Conservation (phyloP, 2,329 filamentous ascomycete genomes). For the Cyphellophora europaea region DNA sequence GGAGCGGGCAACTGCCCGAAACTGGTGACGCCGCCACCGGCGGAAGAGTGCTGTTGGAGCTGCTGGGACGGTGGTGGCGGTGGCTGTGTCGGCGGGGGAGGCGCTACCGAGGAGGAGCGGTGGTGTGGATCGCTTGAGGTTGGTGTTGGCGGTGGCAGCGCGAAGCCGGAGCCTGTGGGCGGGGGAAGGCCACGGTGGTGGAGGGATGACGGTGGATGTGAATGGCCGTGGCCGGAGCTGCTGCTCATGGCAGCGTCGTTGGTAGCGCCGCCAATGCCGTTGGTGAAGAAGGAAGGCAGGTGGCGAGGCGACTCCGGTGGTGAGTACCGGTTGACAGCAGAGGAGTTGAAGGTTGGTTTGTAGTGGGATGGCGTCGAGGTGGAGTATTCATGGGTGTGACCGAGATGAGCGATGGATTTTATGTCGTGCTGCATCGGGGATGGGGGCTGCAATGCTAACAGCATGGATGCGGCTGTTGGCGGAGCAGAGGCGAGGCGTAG, state of each 20-base stretch:
- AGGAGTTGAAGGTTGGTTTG: slow-evolving; percentile 27
- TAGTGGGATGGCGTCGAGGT: slow-evolving; percentile 40
- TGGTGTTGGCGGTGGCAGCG: slow-evolving; percentile 12
- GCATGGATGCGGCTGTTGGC: slow-evolving; percentile 28
- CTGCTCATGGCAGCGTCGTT: slow-evolving; percentile 1
- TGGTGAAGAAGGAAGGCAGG: slow-evolving; percentile 21
- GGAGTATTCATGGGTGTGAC: slow-evolving; percentile 11
- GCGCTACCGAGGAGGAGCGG: not conserved
- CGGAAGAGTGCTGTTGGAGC: slow-evolving; percentile 22
- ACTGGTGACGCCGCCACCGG: slow-evolving; percentile 17
- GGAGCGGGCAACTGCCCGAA: slow-evolving; percentile 44
- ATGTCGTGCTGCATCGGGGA: slow-evolving; percentile 35
- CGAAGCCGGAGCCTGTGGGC: slow-evolving; percentile 44
- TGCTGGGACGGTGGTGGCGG: no score
- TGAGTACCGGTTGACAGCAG: slow-evolving; percentile 25
- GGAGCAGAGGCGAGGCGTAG: not conserved
- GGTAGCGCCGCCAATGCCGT: slow-evolving; percentile 24
- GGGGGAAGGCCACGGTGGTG: slow-evolving; percentile 59
- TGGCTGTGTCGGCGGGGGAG: not conserved
- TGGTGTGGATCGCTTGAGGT: not conserved
- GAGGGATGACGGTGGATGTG: slow-evolving; percentile 20
- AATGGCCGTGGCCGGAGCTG: slow-evolving; percentile 1
- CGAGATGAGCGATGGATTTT: slow-evolving; percentile 18
- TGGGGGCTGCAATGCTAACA: slow-evolving; percentile 41
- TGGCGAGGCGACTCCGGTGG: slow-evolving; percentile 26